phyloP scores from a whole-genome alignment of 2,329 filamentous ascomycete species.

The Xylaria digitata region DNA sequence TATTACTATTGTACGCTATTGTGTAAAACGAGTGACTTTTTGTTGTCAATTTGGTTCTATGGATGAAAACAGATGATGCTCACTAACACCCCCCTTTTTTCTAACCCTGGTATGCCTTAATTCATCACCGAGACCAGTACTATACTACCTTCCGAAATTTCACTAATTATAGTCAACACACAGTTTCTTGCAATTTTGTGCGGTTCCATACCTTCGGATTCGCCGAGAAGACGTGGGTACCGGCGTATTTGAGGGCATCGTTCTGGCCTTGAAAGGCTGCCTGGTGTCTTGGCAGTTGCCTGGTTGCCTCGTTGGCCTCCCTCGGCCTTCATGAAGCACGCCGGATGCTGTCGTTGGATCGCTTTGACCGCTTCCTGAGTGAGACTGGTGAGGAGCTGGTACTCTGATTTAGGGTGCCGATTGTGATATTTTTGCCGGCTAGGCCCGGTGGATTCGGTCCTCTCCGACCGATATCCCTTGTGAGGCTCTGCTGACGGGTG shows the following conservation, averaged over 20 bases:
- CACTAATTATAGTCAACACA: conserved; percentile 10
- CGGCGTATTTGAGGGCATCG: not conserved
- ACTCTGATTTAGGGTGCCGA: conserved; percentile 1
- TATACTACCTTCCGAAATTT: not conserved
- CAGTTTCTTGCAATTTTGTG: not conserved
- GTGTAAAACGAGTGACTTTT: conserved; percentile 18
- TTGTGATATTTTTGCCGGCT: not conserved
- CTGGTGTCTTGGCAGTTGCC: conserved; percentile 34
- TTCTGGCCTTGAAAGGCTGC: conserved; percentile 19
- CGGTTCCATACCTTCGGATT: conserved; percentile 10
- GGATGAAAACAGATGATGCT: not conserved
- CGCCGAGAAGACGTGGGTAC: conserved; percentile 5
- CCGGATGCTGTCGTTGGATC: conserved; percentile 21
- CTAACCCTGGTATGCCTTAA: not conserved
- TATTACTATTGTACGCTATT: not conserved
- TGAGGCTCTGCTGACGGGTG: conserved; percentile 12
- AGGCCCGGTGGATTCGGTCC: not conserved
- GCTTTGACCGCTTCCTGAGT: conserved; percentile 5
- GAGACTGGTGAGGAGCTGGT: not conserved
- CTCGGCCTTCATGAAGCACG: conserved; percentile 16
- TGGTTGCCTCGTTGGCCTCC: conserved; percentile 33
- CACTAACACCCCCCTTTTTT: not conserved
- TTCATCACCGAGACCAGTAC: conserved; percentile 4
- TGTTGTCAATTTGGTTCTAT: not conserved
- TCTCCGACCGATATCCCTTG: not conserved